Base-by-base conservation (phyloP, 768 basidiomycete species). In the Pholiota conissans region DNA sequence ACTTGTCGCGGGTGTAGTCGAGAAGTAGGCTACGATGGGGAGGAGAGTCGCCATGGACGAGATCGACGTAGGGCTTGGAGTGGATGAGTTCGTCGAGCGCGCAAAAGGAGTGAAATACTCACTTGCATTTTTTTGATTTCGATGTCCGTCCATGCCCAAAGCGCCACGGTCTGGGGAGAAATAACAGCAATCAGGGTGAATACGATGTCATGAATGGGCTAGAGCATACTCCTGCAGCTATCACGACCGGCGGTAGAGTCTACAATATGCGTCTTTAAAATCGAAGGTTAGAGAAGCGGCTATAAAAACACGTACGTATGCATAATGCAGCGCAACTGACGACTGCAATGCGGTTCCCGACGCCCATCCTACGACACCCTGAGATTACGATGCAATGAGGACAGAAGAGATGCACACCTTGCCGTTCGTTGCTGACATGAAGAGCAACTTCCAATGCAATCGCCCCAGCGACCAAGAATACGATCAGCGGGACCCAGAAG, bases 61-160 rank as follows among this genome's bases (percentile, higher is more conserved):
- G 78, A 58, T 84, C 82, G 22, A 85, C 77, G 63, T 84, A 85
- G 6, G 84, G 84, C 80, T n/a, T 84, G 22, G 39, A 5, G 40
- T 9, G 29, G 4, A 52, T 49, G 14, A 40, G 46, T 49, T n/a
- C 20, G 5, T 30, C n/a, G 29, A 26, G 11, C 27, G 7, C 1
- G 9, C 8, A 22, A 26, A 22, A 46, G 11, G 22, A 5, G 26
- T 35, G 24, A 28, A 59, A 22, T 5, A 46, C 67, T 27, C 49
- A 78, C 80, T 73, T 84, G 84, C 69, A 84, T 76, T 65, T 78
- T 81, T 62, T 83, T 81, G 49, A 85, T 79, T 58, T 83, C 83
- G 24, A 80, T 73, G 61, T 83, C 83, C 5, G 81, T 83, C 82
- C 82, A 83, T 5, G 79, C 68, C 82, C 82, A 84, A 52, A 82